These are phyloP conservation scores for Ambrosiella xylebori DNA, from an alignment of 2,329 filamentous ascomycete species.

Conservation along the genomic window DNA sequence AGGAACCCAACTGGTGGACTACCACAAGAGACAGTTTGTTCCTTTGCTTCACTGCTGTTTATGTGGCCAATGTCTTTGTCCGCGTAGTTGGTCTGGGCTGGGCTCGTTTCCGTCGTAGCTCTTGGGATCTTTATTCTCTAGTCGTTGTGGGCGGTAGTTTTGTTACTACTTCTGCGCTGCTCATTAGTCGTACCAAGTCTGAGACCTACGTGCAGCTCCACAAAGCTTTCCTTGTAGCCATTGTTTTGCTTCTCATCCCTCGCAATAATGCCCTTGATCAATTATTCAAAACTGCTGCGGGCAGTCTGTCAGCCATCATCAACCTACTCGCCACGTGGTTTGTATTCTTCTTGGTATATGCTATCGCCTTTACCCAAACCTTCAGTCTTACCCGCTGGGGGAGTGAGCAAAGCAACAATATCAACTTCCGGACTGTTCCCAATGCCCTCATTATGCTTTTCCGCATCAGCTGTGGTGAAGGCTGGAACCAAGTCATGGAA, in stretches of 20 bases:
- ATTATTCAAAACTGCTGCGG: conserved; percentile 94
- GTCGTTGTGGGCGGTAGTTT: conserved; percentile 66
- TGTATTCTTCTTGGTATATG: conserved; percentile 87
- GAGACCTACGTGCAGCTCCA: conserved; percentile 62
- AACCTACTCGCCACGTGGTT: conserved; percentile 95
- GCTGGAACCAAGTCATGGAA: conserved; percentile 95
- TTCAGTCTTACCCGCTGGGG: conserved; percentile 91
- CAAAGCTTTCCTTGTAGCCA: conserved; percentile 84
- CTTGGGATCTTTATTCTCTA: conserved; percentile 87
- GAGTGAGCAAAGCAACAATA: conserved; percentile 50
- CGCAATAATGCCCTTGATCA: conserved; percentile 95
- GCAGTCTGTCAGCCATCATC: conserved; percentile 74
- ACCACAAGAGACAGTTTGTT: conserved; percentile 57
- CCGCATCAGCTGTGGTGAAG: conserved; percentile 81
- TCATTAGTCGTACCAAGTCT: conserved; percentile 42
- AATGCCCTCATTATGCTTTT: conserved; percentile 89
- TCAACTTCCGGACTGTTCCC: conserved; percentile 87
- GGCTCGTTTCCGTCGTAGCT: conserved; percentile 78
- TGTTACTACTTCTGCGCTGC: conserved; percentile 57
- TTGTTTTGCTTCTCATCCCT: conserved; percentile 79
- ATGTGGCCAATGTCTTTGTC: conserved; percentile 66
- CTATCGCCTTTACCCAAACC: conserved; percentile 87
- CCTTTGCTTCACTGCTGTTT: conserved; percentile 63
- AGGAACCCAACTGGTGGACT: conserved; percentile 56
- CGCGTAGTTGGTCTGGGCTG: conserved; percentile 80